These are phyloP conservation scores for Taphrina deformans DNA, from an alignment of 1,139 yeast species.

Conservation along the genomic window DNA sequence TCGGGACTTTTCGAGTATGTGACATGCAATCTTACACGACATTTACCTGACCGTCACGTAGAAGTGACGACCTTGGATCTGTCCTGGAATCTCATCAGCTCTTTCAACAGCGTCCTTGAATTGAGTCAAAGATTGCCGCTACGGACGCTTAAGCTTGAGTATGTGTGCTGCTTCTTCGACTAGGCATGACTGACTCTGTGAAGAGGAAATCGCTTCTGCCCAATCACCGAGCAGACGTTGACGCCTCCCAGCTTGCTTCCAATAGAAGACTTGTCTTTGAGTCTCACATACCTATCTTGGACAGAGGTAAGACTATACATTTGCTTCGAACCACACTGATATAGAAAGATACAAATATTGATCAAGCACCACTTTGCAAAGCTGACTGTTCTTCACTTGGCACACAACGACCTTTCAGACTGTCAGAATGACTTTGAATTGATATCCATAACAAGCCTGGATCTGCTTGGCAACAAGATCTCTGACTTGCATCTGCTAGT, in stretches of 20 bases:
- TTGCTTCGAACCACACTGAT: neutral
- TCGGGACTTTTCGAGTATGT: neutral
- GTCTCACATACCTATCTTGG: neutral
- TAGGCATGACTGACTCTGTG: neutral
- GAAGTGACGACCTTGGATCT: slow-evolving; percentile 5
- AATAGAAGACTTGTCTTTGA: neutral
- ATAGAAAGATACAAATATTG: neutral
- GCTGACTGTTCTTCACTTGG: neutral
- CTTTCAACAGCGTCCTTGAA: neutral
- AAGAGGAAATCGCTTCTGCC: slow-evolving; percentile 21
- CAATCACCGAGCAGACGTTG: neutral
- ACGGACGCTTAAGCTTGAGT: slow-evolving; percentile 22
- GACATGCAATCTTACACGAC: neutral
- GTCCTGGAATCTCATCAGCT: slow-evolving; percentile 18
- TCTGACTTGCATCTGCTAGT: slow-evolving; percentile 1
- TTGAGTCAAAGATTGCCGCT: neutral
- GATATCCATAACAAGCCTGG: neutral
- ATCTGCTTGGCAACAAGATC: slow-evolving; percentile 13
- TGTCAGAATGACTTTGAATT: neutral
- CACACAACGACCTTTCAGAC: slow-evolving; percentile 6
- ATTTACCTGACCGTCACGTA: neutral
- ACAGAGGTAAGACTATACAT: neutral
- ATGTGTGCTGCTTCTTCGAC: no score
- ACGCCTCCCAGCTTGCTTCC: neutral
- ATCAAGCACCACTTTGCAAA: neutral